A percentile compares a stretch with the other conserved stretches of the same genome.
Conservation (phyloP, 2,329 filamentous ascomycete genomes). For the Talaromyces sp. region DNA sequence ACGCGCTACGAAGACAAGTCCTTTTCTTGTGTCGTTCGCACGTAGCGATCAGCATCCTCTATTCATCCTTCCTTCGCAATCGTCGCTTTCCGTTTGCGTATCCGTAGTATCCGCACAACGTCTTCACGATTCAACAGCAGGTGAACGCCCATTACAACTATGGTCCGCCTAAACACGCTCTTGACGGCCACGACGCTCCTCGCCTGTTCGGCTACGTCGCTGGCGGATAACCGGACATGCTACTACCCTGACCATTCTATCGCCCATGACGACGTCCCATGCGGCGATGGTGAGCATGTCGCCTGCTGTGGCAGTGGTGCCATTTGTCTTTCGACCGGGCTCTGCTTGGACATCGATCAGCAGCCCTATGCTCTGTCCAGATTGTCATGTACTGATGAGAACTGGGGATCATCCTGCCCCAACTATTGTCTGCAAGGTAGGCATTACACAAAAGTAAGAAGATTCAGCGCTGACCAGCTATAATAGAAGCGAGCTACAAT, state of each 20-base stretch:
- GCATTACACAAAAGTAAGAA: neutral
- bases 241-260: conserved; percentile 22
- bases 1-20: neutral
- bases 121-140: neutral
- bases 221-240: conserved; percentile 14
- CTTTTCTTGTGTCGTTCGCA: neutral
- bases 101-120: too few relatives aligned
- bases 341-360: conserved; percentile 19
- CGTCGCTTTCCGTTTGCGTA: neutral
- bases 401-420: conserved; percentile 18
- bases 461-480: neutral
- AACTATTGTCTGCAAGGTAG: conserved; percentile 9
- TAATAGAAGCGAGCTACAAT: neutral
- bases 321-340: conserved; percentile 26
- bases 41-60: neutral
- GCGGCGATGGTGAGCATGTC: conserved; percentile 18
- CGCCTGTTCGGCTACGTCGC: neutral
- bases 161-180: neutral
- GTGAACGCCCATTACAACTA: neutral
- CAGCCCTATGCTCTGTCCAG: conserved; percentile 21
- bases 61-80: neutral
- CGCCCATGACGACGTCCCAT: conserved; percentile 18
- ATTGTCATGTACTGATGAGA: conserved; percentile 23
- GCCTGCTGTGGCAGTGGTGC: conserved; percentile 19
- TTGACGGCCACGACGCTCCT: neutral